phyloP scores from a whole-genome alignment of 495 filamentous ascomycete genomes.

The Penicillium lagena region DNA sequence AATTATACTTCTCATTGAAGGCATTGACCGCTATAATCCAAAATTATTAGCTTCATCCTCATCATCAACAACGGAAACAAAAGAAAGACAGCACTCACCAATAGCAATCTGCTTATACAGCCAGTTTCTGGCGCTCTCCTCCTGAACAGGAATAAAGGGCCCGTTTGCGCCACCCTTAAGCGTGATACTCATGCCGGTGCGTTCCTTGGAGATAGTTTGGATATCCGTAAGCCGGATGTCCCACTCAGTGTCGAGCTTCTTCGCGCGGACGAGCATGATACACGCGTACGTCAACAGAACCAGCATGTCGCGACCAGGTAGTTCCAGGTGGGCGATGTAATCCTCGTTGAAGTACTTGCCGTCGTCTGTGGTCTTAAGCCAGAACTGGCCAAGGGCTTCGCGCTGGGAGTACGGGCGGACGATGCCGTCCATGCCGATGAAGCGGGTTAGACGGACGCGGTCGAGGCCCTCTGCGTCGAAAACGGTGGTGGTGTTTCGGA shows the following conservation, averaged over 20 bases:
- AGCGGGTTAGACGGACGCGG: constrained; percentile 83
- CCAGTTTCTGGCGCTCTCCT: constrained; percentile 84
- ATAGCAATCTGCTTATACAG: constrained; percentile 68
- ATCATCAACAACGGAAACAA: not conserved
- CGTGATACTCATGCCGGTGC: constrained; percentile 84
- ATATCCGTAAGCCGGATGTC: constrained; percentile 93
- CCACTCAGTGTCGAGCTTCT: constrained; percentile 84
- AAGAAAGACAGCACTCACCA: constrained; percentile 23
- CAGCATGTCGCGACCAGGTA: constrained; percentile 83
- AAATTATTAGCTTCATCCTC: constrained; percentile 7
- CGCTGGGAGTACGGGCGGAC: constrained; percentile 94
- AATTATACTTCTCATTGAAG: constrained; percentile 65
- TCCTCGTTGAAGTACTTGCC: constrained; percentile 96
- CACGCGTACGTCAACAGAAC: constrained; percentile 90
- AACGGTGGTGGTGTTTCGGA: constrained; percentile 96
- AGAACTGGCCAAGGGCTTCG: constrained; percentile 94
- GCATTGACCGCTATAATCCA: constrained; percentile 51
- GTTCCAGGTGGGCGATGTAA: constrained; percentile 93
- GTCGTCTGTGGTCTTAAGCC: constrained; percentile 96
- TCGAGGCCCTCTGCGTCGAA: constrained; percentile 94
- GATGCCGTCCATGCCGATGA: constrained; percentile 86
- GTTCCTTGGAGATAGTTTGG: constrained; percentile 93
- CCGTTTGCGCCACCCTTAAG: constrained; percentile 87
- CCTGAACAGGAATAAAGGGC: constrained; percentile 87
- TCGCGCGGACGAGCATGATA: constrained; percentile 83